phyloP scores from a whole-genome alignment of 306 rosid genomes.

The Prosopis cineraria region DNA sequence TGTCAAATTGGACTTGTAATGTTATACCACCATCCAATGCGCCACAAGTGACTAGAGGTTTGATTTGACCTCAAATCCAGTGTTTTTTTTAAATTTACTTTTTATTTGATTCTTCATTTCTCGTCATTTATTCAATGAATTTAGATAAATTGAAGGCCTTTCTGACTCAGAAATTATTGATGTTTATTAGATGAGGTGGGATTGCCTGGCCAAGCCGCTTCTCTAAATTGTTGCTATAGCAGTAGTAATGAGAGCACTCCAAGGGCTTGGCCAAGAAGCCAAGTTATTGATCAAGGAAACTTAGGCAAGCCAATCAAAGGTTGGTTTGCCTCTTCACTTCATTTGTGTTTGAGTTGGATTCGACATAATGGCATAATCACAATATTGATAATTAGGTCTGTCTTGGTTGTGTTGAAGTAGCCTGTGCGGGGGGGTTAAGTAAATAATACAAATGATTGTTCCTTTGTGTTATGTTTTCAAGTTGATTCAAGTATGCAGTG shows the following conservation, averaged over 20 bases:
- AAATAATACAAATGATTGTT: not conserved
- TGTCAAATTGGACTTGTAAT: conserved; percentile 69
- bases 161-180: conserved; percentile 24
- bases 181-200: conserved; percentile 53
- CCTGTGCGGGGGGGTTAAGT: not conserved
- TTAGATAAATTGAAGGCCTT: not conserved
- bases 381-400: not conserved
- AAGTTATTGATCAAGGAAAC: conserved; percentile 43
- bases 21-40: conserved; percentile 46
- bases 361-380: not conserved
- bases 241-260: conserved; percentile 71
- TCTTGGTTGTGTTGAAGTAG: not conserved
- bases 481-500: not conserved
- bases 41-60: conserved; percentile 70
- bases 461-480: not conserved
- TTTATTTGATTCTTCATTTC: not conserved
- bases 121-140: conserved; percentile 8
- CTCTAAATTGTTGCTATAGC: conserved; percentile 57
- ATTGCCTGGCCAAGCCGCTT: conserved; percentile 46
- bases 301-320: conserved; percentile 56
- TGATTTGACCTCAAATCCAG: conserved; percentile 28
- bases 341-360: conserved; percentile 23
- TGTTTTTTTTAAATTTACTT: not conserved
- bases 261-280: conserved; percentile 42
- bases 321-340: conserved; percentile 32